These are phyloP conservation scores for Prunus davidiana DNA, from an alignment of 306 rosid genomes.

Conservation along the genomic window DNA sequence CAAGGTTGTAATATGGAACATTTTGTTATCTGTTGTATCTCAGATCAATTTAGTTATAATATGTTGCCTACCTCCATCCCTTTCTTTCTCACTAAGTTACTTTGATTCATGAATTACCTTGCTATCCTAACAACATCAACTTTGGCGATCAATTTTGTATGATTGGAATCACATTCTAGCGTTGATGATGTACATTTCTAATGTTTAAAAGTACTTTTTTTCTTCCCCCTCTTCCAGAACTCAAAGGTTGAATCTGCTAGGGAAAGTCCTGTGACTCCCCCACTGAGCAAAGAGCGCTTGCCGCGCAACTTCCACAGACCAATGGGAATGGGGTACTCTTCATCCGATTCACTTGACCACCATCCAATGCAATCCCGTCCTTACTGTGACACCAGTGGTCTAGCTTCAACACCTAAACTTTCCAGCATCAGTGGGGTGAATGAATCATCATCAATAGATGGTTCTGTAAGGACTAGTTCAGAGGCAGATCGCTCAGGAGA, in stretches of 20 bases:
- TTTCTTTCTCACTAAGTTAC: background rate
- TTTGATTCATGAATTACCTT: background rate
- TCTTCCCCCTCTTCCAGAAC: constrained; percentile 45
- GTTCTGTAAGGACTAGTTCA: constrained; percentile 82
- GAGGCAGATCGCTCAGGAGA: constrained; percentile 82
- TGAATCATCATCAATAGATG: constrained; percentile 75
- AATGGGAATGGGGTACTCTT: constrained; percentile 71
- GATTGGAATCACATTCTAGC: constrained; percentile 8
- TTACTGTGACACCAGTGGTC: constrained; percentile 52
- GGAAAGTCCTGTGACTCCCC: constrained; percentile 87
- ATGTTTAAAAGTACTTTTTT: background rate
- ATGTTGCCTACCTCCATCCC: background rate
- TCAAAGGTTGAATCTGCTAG: constrained; percentile 73
- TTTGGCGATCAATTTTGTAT: background rate
- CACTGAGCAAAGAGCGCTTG: constrained; percentile 59
- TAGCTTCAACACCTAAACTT: constrained; percentile 67
- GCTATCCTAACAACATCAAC: background rate
- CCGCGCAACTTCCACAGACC: constrained; percentile 56
- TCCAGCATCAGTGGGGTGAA: constrained; percentile 56
- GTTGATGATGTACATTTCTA: constrained; percentile 1
- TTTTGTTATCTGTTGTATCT: background rate
- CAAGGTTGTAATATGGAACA: background rate
- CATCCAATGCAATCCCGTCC: constrained; percentile 51
- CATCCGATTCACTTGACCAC: constrained; percentile 80
- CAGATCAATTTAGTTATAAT: background rate